These are phyloP conservation scores for Metarhizium rileyi DNA, from an alignment of 2,329 filamentous ascomycete species.

Conservation along the genomic window DNA sequence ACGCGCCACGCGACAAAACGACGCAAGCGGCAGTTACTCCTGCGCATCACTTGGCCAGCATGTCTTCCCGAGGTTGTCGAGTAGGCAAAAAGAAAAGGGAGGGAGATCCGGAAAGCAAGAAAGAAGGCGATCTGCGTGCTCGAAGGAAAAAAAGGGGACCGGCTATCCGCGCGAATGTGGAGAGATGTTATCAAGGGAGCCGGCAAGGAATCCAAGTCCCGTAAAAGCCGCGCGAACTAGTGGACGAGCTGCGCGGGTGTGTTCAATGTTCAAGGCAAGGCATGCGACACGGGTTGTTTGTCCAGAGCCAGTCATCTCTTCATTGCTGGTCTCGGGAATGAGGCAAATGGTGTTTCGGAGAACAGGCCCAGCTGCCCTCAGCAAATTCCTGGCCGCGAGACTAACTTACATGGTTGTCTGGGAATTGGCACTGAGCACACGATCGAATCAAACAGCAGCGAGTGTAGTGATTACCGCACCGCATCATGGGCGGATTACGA, in stretches of 20 bases:
- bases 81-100: too few relatives aligned
- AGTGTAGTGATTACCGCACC: too few relatives aligned
- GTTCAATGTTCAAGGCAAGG: neutral
- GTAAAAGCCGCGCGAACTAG: neutral
- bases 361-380: neutral
- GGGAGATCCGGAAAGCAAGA: too few relatives aligned
- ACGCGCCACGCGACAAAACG: neutral
- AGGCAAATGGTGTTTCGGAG: neutral
- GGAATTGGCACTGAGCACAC: neutral
- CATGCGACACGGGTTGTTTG: neutral
- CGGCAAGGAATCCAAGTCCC: neutral
- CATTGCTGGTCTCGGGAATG: neutral
- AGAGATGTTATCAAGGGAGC: neutral
- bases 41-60: too few relatives aligned
- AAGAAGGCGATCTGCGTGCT: too few relatives aligned
- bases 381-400: neutral
- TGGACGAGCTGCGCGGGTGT: neutral
- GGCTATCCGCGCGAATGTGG: neutral
- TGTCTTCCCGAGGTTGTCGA: too few relatives aligned
- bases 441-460: too few relatives aligned
- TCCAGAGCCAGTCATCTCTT: neutral
- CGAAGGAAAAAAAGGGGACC: neutral
- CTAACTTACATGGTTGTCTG: neutral
- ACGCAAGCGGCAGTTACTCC: too few relatives aligned
- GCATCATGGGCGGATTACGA: too few relatives aligned